Percentiles rank a stretch among this genome's conserved stretches.
These are phyloP conservation scores for Thelephora terrestris DNA, from an alignment of 1,284 basidiomycete species.

Conservation along the genomic window DNA sequence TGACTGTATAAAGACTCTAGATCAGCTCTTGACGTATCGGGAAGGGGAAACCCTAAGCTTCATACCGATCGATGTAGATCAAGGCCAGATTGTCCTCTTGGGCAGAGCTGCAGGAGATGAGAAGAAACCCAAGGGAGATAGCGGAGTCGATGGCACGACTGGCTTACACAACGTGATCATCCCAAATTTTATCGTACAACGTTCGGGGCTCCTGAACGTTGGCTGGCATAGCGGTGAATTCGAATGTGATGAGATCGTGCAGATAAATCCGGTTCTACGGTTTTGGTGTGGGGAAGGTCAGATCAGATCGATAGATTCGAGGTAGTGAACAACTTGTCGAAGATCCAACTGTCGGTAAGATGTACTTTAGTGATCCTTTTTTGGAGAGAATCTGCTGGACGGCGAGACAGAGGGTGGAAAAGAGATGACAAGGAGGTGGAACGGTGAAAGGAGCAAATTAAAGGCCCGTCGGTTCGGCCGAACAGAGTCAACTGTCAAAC, in stretches of 20 bases:
- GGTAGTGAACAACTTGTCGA: background rate
- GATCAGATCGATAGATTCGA: background rate
- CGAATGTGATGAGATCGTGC: background rate
- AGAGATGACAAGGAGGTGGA: too few relatives aligned
- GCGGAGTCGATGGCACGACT: background rate
- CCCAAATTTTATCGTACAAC: constrained; percentile 94
- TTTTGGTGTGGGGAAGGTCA: background rate
- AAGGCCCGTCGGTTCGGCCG: too few relatives aligned
- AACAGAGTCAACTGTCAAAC: too few relatives aligned
- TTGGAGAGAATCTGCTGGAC: background rate
- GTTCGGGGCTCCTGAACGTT: constrained; percentile 59
- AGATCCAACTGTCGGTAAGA: background rate
- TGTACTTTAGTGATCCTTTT: background rate
- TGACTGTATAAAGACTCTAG: constrained; percentile 42
- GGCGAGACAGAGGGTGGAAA: too few relatives aligned
- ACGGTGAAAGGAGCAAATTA: too few relatives aligned
- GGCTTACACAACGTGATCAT: constrained; percentile 85
- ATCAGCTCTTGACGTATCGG: constrained; percentile 1
- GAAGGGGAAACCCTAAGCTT: constrained; percentile 1
- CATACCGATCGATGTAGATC: constrained; percentile 86
- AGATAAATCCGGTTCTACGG: background rate
- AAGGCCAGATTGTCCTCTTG: constrained; percentile 80
- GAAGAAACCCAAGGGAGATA: background rate
- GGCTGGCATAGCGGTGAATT: constrained; percentile 39
- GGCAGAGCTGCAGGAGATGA: constrained; percentile 38